Conservation (phyloP, 208 protist species). For the Leishmania braziliensis region DNA sequence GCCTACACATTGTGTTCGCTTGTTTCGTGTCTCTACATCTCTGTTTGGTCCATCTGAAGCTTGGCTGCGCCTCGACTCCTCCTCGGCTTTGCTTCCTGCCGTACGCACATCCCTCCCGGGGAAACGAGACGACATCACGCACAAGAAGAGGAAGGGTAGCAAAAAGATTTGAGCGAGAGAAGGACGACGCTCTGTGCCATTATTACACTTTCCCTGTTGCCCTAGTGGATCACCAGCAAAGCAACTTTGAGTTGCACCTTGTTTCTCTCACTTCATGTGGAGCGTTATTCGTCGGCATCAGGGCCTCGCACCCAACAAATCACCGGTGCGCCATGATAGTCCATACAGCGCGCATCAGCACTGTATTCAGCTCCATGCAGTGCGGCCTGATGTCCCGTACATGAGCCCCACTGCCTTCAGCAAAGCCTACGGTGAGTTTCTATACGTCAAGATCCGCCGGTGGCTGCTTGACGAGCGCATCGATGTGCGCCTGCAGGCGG, state of each 20-base stretch:
- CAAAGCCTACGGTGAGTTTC: slow-evolving; percentile 59
- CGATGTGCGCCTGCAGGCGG: slow-evolving; percentile 56
- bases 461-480: slow-evolving; percentile 69
- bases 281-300: slow-evolving; percentile 69
- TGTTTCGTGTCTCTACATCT: neutral
- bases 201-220: neutral
- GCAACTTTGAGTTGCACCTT: neutral
- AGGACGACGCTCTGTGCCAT: neutral
- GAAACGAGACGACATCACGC: neutral
- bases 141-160: neutral
- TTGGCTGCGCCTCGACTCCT: neutral
- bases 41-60: neutral
- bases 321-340: slow-evolving; percentile 9
- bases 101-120: no score
- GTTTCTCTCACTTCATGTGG: slow-evolving; percentile 53
- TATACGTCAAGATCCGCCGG: slow-evolving; percentile 71
- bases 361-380: slow-evolving; percentile 76
- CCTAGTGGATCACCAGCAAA: neutral
- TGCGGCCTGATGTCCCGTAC: slow-evolving; percentile 55
- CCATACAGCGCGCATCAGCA: slow-evolving; percentile 58
- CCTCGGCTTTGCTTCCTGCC: neutral
- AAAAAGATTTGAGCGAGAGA: neutral
- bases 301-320: slow-evolving; percentile 40
- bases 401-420: slow-evolving; percentile 70
- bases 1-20: neutral